phyloP scores from a whole-genome alignment of 2,329 filamentous ascomycete genomes.

The Trichoderma sp. region DNA sequence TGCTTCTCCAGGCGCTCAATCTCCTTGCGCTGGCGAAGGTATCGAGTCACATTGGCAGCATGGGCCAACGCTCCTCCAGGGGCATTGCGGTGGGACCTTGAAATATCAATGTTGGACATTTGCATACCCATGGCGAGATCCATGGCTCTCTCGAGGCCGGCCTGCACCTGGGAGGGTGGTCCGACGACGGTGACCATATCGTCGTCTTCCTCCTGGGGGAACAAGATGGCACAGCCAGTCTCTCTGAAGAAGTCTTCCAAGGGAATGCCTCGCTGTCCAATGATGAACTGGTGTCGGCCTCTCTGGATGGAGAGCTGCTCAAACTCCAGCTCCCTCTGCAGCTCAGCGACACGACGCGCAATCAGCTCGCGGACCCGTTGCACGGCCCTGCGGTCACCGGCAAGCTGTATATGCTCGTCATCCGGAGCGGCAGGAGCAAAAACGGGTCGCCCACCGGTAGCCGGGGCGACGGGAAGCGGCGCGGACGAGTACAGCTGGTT shows the following conservation, averaged over 20 bases:
- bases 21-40: conserved; percentile 79
- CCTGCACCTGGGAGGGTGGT: conserved; percentile 70
- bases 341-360: conserved; percentile 74
- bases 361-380: conserved; percentile 76
- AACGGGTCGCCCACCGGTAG: conserved; percentile 64
- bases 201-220: conserved; percentile 76
- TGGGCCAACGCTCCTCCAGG: conserved; percentile 74
- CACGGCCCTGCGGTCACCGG: conserved; percentile 81
- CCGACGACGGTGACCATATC: conserved; percentile 86
- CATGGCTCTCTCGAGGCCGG: conserved; percentile 80
- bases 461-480: conserved; percentile 64
- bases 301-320: conserved; percentile 81
- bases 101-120: conserved; percentile 79
- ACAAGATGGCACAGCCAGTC: conserved; percentile 85
- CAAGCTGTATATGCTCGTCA: conserved; percentile 79
- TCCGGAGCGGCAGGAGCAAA: conserved; percentile 69
- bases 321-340: conserved; percentile 74
- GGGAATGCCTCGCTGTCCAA: conserved; percentile 78
- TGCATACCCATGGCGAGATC: conserved; percentile 87
- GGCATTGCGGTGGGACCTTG: conserved; percentile 74
- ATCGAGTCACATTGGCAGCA: conserved; percentile 83
- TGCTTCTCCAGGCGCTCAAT: conserved; percentile 79
- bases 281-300: conserved; percentile 91
- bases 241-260: conserved; percentile 85
- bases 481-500: conserved; percentile 75